These are phyloP conservation scores for Butyriboletus loyo DNA, from an alignment of 768 basidiomycete genomes.

Conservation along the genomic window DNA sequence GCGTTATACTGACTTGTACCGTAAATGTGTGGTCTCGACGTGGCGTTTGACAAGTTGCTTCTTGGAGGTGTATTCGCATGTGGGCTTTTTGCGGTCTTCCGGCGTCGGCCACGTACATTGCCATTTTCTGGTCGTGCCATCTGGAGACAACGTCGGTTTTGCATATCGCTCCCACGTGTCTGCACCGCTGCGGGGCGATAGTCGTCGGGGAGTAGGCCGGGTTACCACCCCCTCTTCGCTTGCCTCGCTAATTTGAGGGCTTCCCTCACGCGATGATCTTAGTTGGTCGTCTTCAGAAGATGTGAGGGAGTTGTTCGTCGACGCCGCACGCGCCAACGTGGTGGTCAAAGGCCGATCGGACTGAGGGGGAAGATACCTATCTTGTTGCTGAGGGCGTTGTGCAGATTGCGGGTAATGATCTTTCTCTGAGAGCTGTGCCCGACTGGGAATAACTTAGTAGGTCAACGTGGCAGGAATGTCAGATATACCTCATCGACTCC, in stretches of 20 bases:
- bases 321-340: slow-evolving; percentile 12
- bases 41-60: slow-evolving; percentile 71
- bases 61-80: slow-evolving; percentile 46
- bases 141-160: slow-evolving; percentile 30
- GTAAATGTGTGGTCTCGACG: slow-evolving; percentile 59
- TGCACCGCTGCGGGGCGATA: slow-evolving; percentile 25
- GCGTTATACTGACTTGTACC: slow-evolving; percentile 48
- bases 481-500: slow-evolving; percentile 30
- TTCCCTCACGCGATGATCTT: slow-evolving; percentile 28
- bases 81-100: slow-evolving; percentile 29
- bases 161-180: slow-evolving; percentile 36
- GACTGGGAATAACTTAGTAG: slow-evolving; percentile 17
- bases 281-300: slow-evolving; percentile 32
- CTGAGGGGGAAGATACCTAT: slow-evolving; percentile 3
- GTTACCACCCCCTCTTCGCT: slow-evolving; percentile 23
- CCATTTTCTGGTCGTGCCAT: slow-evolving; percentile 37
- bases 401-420: slow-evolving; percentile 5
- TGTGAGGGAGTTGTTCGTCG: slow-evolving; percentile 16
- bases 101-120: slow-evolving; percentile 41
- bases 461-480: not conserved
- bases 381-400: slow-evolving; percentile 16
- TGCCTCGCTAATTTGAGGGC: slow-evolving; percentile 30
- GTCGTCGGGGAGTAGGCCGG: slow-evolving; percentile 20
- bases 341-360: slow-evolving; percentile 6
- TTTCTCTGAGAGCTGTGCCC: slow-evolving; percentile 20